Base-by-base conservation (phyloP, 768 basidiomycete species). In the Phallus indusiatus region DNA sequence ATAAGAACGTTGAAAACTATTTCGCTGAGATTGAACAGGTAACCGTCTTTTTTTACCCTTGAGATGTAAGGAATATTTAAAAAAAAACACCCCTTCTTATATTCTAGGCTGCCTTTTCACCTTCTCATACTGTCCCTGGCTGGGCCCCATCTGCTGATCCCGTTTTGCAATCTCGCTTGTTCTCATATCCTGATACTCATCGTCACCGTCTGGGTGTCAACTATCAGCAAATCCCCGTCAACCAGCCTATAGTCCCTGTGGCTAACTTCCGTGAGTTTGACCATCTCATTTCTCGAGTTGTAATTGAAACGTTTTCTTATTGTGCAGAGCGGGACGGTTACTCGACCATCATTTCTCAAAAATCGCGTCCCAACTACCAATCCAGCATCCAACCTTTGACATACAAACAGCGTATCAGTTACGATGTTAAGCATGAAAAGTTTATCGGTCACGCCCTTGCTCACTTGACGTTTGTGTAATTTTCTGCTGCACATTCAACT, bases 11-110 rank as follows among this genome's bases (percentile, higher is more conserved):
- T 18, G 76, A 85, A 69, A 91, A 92, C 75, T 96, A 92, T 81
- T 96, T 96, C 60, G 85, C 92, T 54, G 94, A 97, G 75, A 85
- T 94, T 50, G 94, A 98, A 72, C 93, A 97, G 76, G 87, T 89
- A 36, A 64, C 77, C 61, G 68, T 64, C 63, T 70, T 72, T 62
- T 70, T 69, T 63, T 64, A 50, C 65, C 67, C 62, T 71, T 69
- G 42, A 63, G 53, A 6, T 28, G 34, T 24, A 47, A 10, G n/a
- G 54, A 58, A 65, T 61, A 20, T 64, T 34, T 8, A 37, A 52
- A 6, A 24, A 33, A 18, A 24, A 24, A 17, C 17, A 47, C 24
- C 36, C 28, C 53, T 47, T 61, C 18, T 62, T 57, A 37, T 24
- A 50, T 33, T 35, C 8, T 60, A 86, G 80, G 76, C 74, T 60